These are phyloP conservation scores for Flaveria floridana DNA, from an alignment of 140 eudicot genomes.

Conservation along the genomic window DNA sequence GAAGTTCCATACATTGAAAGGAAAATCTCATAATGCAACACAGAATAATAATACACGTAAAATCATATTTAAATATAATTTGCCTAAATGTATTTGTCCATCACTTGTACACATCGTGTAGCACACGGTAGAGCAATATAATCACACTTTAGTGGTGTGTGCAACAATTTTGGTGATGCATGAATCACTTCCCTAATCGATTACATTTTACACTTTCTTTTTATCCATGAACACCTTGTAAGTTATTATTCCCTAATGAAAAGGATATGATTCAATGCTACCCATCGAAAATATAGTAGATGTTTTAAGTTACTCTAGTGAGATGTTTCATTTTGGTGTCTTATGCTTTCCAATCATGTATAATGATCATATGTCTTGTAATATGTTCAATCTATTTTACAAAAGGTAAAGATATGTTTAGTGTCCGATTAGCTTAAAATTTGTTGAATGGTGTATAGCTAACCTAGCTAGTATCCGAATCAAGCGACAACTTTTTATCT, in stretches of 20 bases:
- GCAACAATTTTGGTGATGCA: too few species aligned
- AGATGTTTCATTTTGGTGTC: slow-evolving; percentile 5
- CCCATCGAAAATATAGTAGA: not conserved
- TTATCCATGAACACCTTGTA: not conserved
- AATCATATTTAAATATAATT: too few species aligned
- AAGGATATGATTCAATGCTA: not conserved
- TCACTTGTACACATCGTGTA: too few species aligned
- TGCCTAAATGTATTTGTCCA: too few species aligned
- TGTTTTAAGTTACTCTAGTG: not conserved
- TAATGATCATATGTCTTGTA: not conserved
- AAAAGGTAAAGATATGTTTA: not conserved
- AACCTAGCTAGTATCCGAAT: not conserved
- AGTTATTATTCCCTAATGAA: not conserved
- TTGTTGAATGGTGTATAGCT: slow-evolving; percentile 4
- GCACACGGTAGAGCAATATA: too few species aligned
- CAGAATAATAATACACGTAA: too few species aligned
- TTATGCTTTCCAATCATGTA: not conserved
- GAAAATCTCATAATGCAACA: too few species aligned
- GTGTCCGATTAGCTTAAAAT: not conserved
- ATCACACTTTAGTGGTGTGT: too few species aligned
- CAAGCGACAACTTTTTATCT: not conserved
- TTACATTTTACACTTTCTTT: not conserved
- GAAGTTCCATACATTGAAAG: too few species aligned
- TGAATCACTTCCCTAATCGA: too few species aligned
- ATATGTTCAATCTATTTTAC: not conserved